These are phyloP conservation scores for Apiotrichum mycotoxinovorans DNA, from an alignment of 1,284 basidiomycete species.

Conservation along the genomic window DNA sequence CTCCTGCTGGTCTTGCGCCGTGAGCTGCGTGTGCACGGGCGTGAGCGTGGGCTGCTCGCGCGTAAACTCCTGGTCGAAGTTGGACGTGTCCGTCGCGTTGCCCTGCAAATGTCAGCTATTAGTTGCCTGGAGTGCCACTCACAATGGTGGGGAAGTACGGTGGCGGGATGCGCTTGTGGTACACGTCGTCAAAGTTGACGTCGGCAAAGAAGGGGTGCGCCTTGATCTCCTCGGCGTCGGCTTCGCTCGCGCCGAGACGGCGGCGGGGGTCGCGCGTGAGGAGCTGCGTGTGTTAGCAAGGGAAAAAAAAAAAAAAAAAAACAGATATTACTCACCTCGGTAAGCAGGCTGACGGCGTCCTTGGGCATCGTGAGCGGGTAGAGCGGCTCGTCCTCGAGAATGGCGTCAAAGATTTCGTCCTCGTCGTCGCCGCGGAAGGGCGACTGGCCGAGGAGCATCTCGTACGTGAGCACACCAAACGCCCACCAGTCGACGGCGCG, in stretches of 20 bases:
- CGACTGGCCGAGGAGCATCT: slow-evolving; percentile 98
- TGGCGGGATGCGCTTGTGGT: slow-evolving; percentile 92
- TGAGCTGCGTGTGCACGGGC: slow-evolving; percentile 92
- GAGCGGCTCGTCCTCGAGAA: slow-evolving; percentile 94
- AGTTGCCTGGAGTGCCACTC: slow-evolving; percentile 16
- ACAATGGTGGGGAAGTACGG: slow-evolving; percentile 91
- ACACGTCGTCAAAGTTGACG: slow-evolving; percentile 91
- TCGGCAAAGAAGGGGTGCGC: slow-evolving; percentile 97
- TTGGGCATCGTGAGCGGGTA: slow-evolving; percentile 99
- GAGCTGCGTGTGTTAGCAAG: slow-evolving; percentile 57
- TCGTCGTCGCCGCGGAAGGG: slow-evolving; percentile 99
- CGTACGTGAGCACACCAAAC: slow-evolving; percentile 96
- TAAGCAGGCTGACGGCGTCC: slow-evolving; percentile 87
- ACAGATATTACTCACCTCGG: slow-evolving; percentile 55
- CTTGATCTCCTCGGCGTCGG: slow-evolving; percentile 97
- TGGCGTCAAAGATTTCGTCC: slow-evolving; percentile 99
- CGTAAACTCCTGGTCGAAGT: slow-evolving; percentile 97
- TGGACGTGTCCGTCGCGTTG: slow-evolving; percentile 55
- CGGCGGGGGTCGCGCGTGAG: slow-evolving; percentile 88
- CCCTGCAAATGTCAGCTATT: slow-evolving; percentile 2
- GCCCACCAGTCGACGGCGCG: slow-evolving; percentile 99
- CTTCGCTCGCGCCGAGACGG: slow-evolving; percentile 88
- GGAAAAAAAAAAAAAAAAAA: neutral
- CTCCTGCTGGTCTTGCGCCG: slow-evolving; percentile 87
- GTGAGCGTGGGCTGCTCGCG: slow-evolving; percentile 94